phyloP scores from a whole-genome alignment of 1,139 yeast species.

The Kodamaea suecica region DNA sequence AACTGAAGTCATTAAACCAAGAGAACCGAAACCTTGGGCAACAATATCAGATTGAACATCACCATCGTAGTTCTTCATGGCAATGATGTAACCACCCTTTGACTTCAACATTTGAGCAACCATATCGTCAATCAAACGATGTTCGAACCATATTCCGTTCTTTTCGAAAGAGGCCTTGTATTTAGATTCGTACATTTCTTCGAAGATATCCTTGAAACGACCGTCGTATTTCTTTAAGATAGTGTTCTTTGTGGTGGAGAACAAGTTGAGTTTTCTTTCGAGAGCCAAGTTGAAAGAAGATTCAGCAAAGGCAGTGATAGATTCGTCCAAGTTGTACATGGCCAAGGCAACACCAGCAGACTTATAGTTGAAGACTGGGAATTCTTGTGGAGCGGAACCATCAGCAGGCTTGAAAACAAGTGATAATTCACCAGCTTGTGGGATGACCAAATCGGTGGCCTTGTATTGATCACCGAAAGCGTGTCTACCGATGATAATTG shows the following conservation, averaged over 20 bases:
- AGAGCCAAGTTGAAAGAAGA: conserved; percentile 75
- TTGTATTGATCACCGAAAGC: conserved; percentile 85
- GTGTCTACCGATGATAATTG: conserved; percentile 82
- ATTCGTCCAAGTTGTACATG: conserved; percentile 81
- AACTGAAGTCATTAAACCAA: conserved; percentile 82
- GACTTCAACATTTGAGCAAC: conserved; percentile 87
- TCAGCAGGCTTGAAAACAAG: conserved; percentile 61
- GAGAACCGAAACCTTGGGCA: conserved; percentile 83
- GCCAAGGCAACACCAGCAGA: conserved; percentile 74
- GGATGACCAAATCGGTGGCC: conserved; percentile 70
- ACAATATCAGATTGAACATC: conserved; percentile 84
- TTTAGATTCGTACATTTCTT: conserved; percentile 55
- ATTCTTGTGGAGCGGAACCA: conserved; percentile 48
- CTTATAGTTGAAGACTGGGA: conserved; percentile 57
- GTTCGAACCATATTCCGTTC: conserved; percentile 76
- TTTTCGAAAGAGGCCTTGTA: conserved; percentile 59
- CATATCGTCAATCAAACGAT: conserved; percentile 82
- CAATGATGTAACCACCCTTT: conserved; percentile 79
- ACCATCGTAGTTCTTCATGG: conserved; percentile 83
- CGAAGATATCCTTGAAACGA: conserved; percentile 76
- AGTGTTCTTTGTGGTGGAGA: conserved; percentile 75
- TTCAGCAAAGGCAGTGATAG: conserved; percentile 76
- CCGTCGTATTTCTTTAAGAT: conserved; percentile 82
- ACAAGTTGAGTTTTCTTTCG: conserved; percentile 61
- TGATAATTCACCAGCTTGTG: conserved; percentile 66